Evolutionary conservation across 768 basidiomycete genomes (phyloP), one percentile per base, ranked within the genome.

Genomic region (Chiua virens): DNA sequence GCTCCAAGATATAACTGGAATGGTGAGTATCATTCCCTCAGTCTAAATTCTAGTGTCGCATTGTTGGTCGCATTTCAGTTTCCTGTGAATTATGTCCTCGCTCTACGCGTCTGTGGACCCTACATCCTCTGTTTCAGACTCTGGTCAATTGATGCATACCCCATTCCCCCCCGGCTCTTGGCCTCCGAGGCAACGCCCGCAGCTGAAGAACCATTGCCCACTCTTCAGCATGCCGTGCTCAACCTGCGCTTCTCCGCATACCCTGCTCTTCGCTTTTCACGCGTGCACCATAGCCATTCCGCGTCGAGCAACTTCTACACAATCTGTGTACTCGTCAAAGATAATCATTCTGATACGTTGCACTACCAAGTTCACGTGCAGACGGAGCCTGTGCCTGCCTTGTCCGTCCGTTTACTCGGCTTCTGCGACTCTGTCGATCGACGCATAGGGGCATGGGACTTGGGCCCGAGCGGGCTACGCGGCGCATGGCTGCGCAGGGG

Each of bases 51-150:
- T 28, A 14, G 42, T 44, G 35, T 38, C 18, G 21, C 22, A 27
- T 21, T 40, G 3, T 32, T 17, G 5, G 14, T n/a, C 14, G 13
- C 28, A 32, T 30, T 11, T 17, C 34, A 75, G 72, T 64, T 20
- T 8, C 21, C 3, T 8, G 4, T 61, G 60, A 73, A 69, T 43
- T 60, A 58, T 1, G 63, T 81, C 10, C 58, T 78, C 3, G 72
- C 71, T 6, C 53, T 79, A 4, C 70, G 67, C 17, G 68, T 81
- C 37, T 68, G 79, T 37, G 80, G 76, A 2, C 66, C 71, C 0
- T 76, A 78, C 50, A 57, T 84, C n/a, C 64, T 85, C 6, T 71
- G 78, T 27, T 73, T 84, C 59, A 79, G 75, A 48, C 64, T 71
- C 0, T 74, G 73, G 5, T 76, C 79, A 1, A 52, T 85, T 34